Percentiles rank a stretch among this genome's conserved stretches.
These are phyloP conservation scores for Saccharum spontaneum DNA, from an alignment of 176 grass and related monocot species.

Conservation along the genomic window DNA sequence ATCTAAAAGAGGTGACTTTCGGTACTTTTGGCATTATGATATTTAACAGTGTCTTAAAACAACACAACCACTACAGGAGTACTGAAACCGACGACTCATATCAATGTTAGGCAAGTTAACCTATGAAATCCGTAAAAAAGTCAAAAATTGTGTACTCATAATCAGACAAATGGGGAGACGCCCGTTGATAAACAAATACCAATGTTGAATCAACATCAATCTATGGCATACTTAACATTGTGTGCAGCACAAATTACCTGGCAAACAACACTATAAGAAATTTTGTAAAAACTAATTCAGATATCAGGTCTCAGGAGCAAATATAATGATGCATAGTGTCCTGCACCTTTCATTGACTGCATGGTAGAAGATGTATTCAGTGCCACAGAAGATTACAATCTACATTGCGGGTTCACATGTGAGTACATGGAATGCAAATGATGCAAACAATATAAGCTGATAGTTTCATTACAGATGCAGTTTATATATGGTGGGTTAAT, in stretches of 20 bases:
- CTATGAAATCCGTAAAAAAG: not conserved
- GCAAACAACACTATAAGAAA: not conserved
- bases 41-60: not conserved
- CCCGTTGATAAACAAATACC: not conserved
- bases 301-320: not conserved
- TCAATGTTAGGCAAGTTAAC: not conserved
- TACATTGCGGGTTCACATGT: not conserved
- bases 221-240: not conserved
- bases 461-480: not conserved
- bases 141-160: not conserved
- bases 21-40: not conserved
- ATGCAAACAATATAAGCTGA: not conserved
- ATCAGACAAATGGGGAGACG: not conserved
- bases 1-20: not conserved
- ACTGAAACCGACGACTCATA: not conserved
- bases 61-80: not conserved
- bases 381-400: not conserved
- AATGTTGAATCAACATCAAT: not conserved
- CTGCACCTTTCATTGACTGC: not conserved
- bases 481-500: not conserved
- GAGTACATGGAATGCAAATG: not conserved
- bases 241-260: not conserved
- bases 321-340: not conserved
- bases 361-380: not conserved
- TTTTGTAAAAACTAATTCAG: not conserved